Evolutionary conservation across 73 alveolate genomes (phyloP).

Genomic region (Breviolum minutum): DNA sequence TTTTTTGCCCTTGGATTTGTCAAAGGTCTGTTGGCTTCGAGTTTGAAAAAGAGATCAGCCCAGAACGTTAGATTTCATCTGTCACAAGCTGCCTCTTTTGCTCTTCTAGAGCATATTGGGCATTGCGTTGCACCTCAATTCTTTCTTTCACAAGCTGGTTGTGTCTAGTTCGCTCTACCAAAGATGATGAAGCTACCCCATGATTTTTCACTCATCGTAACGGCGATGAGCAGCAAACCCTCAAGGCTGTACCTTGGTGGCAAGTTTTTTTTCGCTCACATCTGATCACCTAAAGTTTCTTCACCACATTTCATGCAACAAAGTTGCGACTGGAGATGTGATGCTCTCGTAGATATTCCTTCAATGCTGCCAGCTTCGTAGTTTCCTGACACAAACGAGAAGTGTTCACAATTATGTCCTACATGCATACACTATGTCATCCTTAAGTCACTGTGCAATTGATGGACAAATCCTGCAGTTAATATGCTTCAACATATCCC

Average conservation of each 20-base stretch:
- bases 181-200: background rate
- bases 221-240: background rate
- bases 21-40: too few species aligned
- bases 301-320: background rate
- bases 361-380: slow-evolving; percentile 49
- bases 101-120: slow-evolving; percentile 68
- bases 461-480: background rate
- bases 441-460: background rate
- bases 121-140: slow-evolving; percentile 58
- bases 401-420: too few species aligned
- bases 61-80: background rate
- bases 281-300: background rate
- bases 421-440: too few species aligned
- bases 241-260: slow-evolving; percentile 25
- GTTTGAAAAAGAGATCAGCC: background rate
- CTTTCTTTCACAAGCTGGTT: background rate
- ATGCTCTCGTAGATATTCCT: slow-evolving; percentile 64
- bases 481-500: too few species aligned
- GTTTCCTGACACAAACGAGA: slow-evolving; percentile 28
- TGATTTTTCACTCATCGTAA: background rate
- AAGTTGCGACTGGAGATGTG: slow-evolving; percentile 73
- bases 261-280: background rate
- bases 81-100: slow-evolving; percentile 26
- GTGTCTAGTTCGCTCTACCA: background rate
- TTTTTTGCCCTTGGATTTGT: background rate